Percentiles rank a stretch among this genome's conserved stretches.
Conservation (phyloP, 805 yeast species). For the Kodamaea restingae region DNA sequence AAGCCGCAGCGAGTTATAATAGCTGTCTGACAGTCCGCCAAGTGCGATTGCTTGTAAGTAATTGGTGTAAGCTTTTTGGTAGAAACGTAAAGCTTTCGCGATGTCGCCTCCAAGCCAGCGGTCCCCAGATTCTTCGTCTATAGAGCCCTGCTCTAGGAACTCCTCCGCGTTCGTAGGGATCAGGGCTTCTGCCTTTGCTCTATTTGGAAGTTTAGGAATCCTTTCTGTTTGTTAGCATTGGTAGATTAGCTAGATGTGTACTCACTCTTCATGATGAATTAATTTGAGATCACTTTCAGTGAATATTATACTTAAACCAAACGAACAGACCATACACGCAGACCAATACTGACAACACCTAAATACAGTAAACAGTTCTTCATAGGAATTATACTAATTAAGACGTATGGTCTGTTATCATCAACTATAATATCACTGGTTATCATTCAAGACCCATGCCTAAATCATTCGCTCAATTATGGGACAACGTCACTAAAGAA, state of each 20-base stretch:
- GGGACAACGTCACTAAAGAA: not conserved
- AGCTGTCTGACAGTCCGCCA: constrained; percentile 37
- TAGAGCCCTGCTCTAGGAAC: constrained; percentile 51
- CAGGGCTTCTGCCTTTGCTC: constrained; percentile 7
- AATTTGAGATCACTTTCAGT: not conserved
- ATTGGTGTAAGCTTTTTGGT: constrained; percentile 49
- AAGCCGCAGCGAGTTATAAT: constrained; percentile 58
- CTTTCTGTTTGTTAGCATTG: constrained; percentile 6
- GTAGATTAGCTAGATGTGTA: not conserved
- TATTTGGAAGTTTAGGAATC: constrained; percentile 17
- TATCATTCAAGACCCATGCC: no score
- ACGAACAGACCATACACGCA: no score
- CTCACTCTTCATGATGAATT: constrained; percentile 11
- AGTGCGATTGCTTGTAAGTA: constrained; percentile 38
- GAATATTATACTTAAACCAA: not conserved
- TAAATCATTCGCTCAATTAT: not conserved
- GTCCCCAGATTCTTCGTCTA: constrained; percentile 72
- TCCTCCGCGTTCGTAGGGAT: constrained; percentile 47
- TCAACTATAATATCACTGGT: no score
- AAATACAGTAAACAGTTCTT: no score
- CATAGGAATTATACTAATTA: no score
- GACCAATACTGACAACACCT: no score
- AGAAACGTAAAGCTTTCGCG: constrained; percentile 60
- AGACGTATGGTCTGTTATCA: no score
- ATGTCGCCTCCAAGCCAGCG: constrained; percentile 67